Conservation (phyloP, 768 basidiomycete species). For the Tulasnella sp. region DNA sequence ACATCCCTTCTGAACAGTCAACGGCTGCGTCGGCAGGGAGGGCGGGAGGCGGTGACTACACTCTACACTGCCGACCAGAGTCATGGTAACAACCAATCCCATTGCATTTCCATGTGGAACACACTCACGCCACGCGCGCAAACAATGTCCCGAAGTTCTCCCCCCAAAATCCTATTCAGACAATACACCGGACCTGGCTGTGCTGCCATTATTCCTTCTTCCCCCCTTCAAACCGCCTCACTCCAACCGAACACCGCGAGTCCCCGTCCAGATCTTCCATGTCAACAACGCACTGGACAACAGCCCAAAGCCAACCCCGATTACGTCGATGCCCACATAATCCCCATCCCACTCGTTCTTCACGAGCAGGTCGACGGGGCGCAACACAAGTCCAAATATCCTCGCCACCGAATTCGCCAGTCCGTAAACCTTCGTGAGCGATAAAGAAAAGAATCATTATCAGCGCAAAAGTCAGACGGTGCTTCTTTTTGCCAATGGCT, state of each 20-base stretch:
- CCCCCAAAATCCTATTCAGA: not conserved
- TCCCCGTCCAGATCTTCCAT: conserved; percentile 16
- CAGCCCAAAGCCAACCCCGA: conserved; percentile 20
- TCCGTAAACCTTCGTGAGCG: conserved; percentile 22
- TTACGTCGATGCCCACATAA: conserved; percentile 23
- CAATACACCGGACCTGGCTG: not conserved
- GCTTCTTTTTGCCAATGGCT: not conserved
- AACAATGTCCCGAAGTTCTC: not conserved
- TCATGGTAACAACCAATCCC: not conserved
- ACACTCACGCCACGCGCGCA: not conserved
- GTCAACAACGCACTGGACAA: conserved; percentile 14
- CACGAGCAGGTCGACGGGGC: conserved; percentile 26
- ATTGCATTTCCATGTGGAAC: not conserved
- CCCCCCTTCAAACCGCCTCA: not conserved
- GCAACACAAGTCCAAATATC: conserved; percentile 25
- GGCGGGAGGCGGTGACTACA: not conserved
- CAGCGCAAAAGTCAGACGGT: not conserved
- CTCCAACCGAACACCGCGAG: not conserved
- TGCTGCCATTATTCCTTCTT: not conserved
- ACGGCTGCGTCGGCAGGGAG: not conserved
- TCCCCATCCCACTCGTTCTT: conserved; percentile 25
- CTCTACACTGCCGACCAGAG: not conserved
- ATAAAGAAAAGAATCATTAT: not conserved
- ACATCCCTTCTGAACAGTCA: not conserved
- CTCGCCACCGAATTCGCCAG: conserved; percentile 27